Evolutionary conservation across 78 protist species (phyloP).

Genomic region (Planoprotostelium fungivorum): DNA sequence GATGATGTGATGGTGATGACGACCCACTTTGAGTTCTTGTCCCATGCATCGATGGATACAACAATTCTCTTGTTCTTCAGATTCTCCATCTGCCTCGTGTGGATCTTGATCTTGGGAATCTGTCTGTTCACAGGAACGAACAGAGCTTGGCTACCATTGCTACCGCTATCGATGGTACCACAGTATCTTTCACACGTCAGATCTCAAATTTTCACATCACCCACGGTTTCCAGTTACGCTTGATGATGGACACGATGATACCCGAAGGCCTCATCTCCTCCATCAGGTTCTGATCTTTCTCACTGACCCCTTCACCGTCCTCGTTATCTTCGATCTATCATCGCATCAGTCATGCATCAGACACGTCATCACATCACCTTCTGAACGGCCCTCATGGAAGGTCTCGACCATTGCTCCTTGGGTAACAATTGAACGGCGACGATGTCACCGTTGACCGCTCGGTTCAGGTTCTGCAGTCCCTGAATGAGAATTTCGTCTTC

Average conservation of each 20-base stretch:
- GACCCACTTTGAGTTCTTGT: conserved; percentile 3
- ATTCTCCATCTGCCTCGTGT: conserved; percentile 35
- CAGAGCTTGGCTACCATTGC: conserved; percentile 5
- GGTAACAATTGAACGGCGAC: conserved; percentile 55
- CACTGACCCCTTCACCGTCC: conserved; percentile 31
- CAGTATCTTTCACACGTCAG: conserved; percentile 14
- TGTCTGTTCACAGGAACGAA: conserved; percentile 55
- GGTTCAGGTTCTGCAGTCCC: conserved; percentile 44
- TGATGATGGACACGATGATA: conserved; percentile 59
- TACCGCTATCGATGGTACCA: conserved; percentile 40
- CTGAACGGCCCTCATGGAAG: conserved; percentile 14
- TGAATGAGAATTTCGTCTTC: conserved; percentile 49
- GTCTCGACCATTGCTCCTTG: conserved; percentile 20
- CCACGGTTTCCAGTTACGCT: conserved; percentile 68
- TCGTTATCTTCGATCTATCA: background rate
- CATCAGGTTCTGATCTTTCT: background rate
- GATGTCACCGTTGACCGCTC: conserved; percentile 66
- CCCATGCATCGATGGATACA: conserved; percentile 77
- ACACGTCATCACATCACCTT: background rate
- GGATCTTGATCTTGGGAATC: conserved; percentile 58
- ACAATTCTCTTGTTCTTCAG: conserved; percentile 45
- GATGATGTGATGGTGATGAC: too few relatives aligned
- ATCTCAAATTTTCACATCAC: background rate
- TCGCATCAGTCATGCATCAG: conserved; percentile 29
- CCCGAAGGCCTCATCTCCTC: conserved; percentile 24